Evolutionary conservation across 441 rosid genomes (phyloP), one percentile per base, ranked within the genome.

Genomic region (Croton laevigatus): DNA sequence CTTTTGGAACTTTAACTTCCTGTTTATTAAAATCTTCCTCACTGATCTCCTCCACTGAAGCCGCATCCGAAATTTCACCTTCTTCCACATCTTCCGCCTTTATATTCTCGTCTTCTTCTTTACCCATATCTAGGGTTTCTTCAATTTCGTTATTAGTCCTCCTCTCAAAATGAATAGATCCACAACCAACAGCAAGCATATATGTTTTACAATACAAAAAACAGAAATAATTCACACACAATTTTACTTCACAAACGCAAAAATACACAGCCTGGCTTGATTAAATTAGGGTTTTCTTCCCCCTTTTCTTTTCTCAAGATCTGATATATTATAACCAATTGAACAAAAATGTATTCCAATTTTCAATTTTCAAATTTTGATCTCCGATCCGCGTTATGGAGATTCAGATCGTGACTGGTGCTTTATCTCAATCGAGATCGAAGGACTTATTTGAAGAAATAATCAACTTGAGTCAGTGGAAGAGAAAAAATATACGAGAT

Each of bases 61-160:
- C 86, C 32, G 91, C 63, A 81, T 81, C 96, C 0, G 99, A 87
- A 69, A 93, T 96, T 73, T 96, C 97, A 57, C 98, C 99, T 59
- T 93, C 99, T 73, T 95, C 99, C 0, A 82, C 94, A 75, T 89
- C 94, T 68, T 59, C 94, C 23, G 79, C 68, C 77, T 66, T 62
- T 8, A 22, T 8, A 40, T 59, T 54, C 19, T 66, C 76, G 4
- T 81, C 90, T 71, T 84, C 90, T 69, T 84, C 91, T 38, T 78
- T 78, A 55, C 76, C 91, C 86, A 84, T 68, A 60, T 11, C 73
- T 69, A 75, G 83, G 81, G 78, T 78, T 83, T 45, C 73, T 38
- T 51, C 59, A 66, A 46, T 55, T 3, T 40, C 58, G 66, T 68
- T 22, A 5, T 19, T 6, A 55, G 3, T 45, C 32, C 45, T 45